Base-by-base conservation (phyloP, 2,329 filamentous ascomycete species). In the Diaporthe velutina region DNA sequence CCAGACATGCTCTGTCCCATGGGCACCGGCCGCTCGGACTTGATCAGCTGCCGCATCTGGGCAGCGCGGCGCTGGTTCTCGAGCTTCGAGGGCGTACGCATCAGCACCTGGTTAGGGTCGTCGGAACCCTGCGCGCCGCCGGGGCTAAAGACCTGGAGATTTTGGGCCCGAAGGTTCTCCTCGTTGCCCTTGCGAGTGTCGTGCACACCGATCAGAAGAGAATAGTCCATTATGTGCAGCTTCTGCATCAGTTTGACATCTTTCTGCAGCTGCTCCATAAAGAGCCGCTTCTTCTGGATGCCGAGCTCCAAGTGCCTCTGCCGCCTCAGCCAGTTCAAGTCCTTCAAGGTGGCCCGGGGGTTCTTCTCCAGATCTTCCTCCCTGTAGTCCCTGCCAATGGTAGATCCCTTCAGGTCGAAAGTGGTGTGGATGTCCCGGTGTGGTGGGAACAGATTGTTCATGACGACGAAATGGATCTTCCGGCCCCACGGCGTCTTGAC, bases 401-500 rank as follows among this genome's bases (percentile, higher is more conserved):
- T 98, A 9, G 97, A 98, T 12, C 97, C 97, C 85, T 99, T 99
- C 79, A 99, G 84, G 83, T 99, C 97, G 81, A 98, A 99, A 4
- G 96, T 99, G 81, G 95, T 92, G 85, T 99, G 97, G 76, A 99
- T 98, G 83, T 99, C 97, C 79, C 96, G 92, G 85, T 99, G 97
- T 9, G 97, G 96, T 17, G 97, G 97, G 81, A 99, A 99, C 22
- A 99, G 90, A 83, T 99, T 99, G 88, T 99, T 99, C 97, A 99
- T 99, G 82, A 99, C 96, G 75, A 99, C 97, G 80, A 99, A 99
- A 84, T 99, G 97, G 73, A 98, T 98, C 86, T 99, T 99, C 82
- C 96, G 93, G 77, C 97, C 97, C 82, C 98, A 98, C 0, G 96
- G 95, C 88, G 98, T 97, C 89, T 99, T 99, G 80, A 99, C 97